These are phyloP conservation scores for Pseudogymnoascus sp. DNA, from an alignment of 2,329 filamentous ascomycete genomes.

Conservation along the genomic window DNA sequence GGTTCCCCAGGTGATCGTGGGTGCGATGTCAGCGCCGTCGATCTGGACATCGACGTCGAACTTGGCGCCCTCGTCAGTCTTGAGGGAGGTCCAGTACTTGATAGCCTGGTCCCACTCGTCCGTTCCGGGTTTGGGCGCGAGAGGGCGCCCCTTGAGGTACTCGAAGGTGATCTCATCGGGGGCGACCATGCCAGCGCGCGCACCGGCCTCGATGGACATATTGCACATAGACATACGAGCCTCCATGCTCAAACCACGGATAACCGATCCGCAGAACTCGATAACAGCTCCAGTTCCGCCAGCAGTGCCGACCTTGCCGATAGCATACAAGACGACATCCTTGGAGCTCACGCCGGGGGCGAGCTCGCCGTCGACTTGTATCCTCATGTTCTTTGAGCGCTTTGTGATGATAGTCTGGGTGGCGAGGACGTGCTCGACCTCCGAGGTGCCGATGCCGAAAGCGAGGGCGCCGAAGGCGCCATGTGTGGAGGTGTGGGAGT, in stretches of 20 bases:
- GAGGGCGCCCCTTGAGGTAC: constrained; percentile 83
- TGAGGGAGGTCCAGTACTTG: constrained; percentile 79
- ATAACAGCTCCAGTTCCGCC: constrained; percentile 92
- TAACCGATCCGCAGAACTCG: constrained; percentile 94
- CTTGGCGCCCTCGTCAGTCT: constrained; percentile 78
- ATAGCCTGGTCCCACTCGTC: constrained; percentile 84
- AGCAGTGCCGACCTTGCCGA: constrained; percentile 89
- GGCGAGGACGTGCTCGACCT: constrained; percentile 96
- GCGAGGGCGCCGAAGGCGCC: constrained; percentile 92
- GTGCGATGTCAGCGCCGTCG: constrained; percentile 84
- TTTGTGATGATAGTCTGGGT: constrained; percentile 93
- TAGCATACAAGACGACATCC: constrained; percentile 87
- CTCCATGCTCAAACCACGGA: constrained; percentile 85
- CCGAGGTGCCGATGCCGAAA: constrained; percentile 95
- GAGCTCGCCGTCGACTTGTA: constrained; percentile 88
- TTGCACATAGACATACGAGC: constrained; percentile 99
- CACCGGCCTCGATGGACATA: constrained; percentile 96
- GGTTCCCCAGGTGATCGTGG: constrained; percentile 94
- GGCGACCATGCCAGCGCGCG: constrained; percentile 92
- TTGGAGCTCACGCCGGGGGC: constrained; percentile 90
- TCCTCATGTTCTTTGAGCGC: constrained; percentile 96
- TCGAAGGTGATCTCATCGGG: constrained; percentile 91
- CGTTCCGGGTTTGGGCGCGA: constrained; percentile 78
- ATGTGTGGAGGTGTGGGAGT: constrained; percentile 97
- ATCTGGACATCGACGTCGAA: constrained; percentile 88